phyloP scores from a whole-genome alignment of 1,139 yeast genomes.

The Pichia sp. region DNA sequence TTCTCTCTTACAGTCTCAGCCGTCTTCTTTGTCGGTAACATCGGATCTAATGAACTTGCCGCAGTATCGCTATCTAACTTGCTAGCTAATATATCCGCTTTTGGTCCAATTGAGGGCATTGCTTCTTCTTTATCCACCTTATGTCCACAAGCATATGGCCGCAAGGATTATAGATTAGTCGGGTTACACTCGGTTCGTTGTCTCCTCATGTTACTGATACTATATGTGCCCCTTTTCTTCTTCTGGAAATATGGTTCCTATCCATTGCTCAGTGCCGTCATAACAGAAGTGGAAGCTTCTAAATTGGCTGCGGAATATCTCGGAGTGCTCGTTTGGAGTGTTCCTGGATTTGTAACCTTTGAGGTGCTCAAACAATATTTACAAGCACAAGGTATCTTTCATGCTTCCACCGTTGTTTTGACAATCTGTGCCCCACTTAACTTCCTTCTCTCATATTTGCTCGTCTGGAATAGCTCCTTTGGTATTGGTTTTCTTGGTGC shows the following conservation, averaged over 20 bases:
- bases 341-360: constrained; percentile 66
- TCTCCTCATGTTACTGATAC: constrained; percentile 45
- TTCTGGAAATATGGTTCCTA: constrained; percentile 53
- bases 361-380: constrained; percentile 67
- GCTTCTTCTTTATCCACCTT: constrained; percentile 70
- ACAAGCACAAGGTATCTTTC: constrained; percentile 74
- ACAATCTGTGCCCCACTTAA: constrained; percentile 66
- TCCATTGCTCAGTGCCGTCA: constrained; percentile 37
- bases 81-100: constrained; percentile 71
- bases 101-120: constrained; percentile 66
- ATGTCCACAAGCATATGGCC: constrained; percentile 73
- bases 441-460: constrained; percentile 50
- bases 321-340: constrained; percentile 47
- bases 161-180: constrained; percentile 53
- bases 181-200: constrained; percentile 65
- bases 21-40: constrained; percentile 73
- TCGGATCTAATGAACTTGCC: constrained; percentile 72
- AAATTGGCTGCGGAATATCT: constrained; percentile 51
- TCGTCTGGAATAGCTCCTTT: constrained; percentile 53
- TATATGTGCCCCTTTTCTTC: constrained; percentile 49
- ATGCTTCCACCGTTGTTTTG: constrained; percentile 68
- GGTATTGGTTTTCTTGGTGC: constrained; percentile 73
- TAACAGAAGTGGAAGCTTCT: constrained; percentile 46
- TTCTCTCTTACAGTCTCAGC: constrained; percentile 81
- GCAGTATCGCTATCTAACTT: constrained; percentile 67